Percentiles rank a stretch among this genome's conserved stretches.
These are phyloP conservation scores for Triticum aestivum DNA, from an alignment of 176 grass and related monocot genomes.

Conservation along the genomic window IWGSC_CS_RefSeq_v2.1 NC_057799.1:14803792-14804291, in stretches of 20 bases:
- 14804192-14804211: too few relatives aligned
- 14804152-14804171: background rate
- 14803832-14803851: slow-evolving; percentile 50
- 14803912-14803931: background rate
- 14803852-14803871: slow-evolving; percentile 85
- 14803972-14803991: too few relatives aligned
- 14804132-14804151: background rate
- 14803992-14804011: too few relatives aligned
- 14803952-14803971: background rate
- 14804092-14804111: background rate
- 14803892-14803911: background rate
- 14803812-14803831: background rate
- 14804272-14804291: too few relatives aligned
- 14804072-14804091: background rate
- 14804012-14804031: too few relatives aligned
- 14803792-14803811: background rate
- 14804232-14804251: too few relatives aligned
- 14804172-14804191: background rate
- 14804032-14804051: too few relatives aligned
- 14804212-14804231: too few relatives aligned
- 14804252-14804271: too few relatives aligned
- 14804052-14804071: background rate
- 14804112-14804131: background rate
- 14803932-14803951: background rate
- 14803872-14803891: slow-evolving; percentile 66